Conservation (phyloP, 805 yeast species). For the Kockiozyma suomiensis region DNA sequence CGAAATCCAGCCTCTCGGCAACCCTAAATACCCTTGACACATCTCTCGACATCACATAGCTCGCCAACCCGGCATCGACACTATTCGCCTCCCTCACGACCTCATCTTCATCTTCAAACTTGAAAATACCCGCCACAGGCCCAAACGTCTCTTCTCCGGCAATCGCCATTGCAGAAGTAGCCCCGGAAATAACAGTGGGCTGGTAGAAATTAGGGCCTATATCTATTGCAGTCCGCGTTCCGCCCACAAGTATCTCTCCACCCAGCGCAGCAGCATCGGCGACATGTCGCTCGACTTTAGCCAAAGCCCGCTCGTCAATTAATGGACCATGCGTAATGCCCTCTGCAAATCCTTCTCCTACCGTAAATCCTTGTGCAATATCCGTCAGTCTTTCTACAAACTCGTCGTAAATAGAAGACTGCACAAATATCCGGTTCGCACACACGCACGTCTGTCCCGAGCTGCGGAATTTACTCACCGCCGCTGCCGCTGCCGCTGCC, state of each 20-base stretch:
- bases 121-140: slow-evolving; percentile 72
- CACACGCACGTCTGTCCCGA: slow-evolving; percentile 78
- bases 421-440: slow-evolving; percentile 42
- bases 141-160: slow-evolving; percentile 79
- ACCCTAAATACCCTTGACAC: slow-evolving; percentile 58
- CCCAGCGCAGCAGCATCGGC: slow-evolving; percentile 67
- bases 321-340: slow-evolving; percentile 77
- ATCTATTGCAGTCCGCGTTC: slow-evolving; percentile 49
- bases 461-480: slow-evolving; percentile 70
- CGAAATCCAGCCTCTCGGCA: slow-evolving; percentile 69
- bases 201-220: slow-evolving; percentile 68
- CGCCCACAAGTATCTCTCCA: slow-evolving; percentile 67
- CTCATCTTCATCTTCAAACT: slow-evolving; percentile 65
- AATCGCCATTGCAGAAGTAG: slow-evolving; percentile 58
- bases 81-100: slow-evolving; percentile 64
- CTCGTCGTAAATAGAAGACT: slow-evolving; percentile 63
- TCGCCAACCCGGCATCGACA: slow-evolving; percentile 74
- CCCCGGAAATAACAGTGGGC: slow-evolving; percentile 67
- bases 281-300: slow-evolving; percentile 63
- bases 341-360: slow-evolving; percentile 65
- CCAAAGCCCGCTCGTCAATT: slow-evolving; percentile 63
- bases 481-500: slow-evolving; percentile 65
- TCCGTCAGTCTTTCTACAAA: slow-evolving; percentile 55
- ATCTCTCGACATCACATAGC: slow-evolving; percentile 67
- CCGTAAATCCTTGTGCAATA: slow-evolving; percentile 49